Evolutionary conservation across 805 yeast species (phyloP).

Genomic region (Ogataea nakhonphanomensis): DNA sequence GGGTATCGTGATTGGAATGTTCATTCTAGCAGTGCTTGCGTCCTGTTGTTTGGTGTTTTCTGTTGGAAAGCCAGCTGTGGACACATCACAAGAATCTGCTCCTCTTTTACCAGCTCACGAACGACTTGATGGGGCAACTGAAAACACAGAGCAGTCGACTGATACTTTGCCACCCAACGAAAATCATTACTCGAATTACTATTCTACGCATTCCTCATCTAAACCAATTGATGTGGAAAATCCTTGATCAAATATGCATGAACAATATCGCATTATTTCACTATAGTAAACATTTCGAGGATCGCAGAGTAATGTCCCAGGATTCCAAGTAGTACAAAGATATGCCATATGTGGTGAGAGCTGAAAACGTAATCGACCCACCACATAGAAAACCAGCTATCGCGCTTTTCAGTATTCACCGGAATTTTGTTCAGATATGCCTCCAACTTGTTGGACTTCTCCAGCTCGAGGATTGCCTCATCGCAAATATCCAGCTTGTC

Average conservation of each 20-base stretch:
- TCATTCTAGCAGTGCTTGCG: conserved; percentile 34
- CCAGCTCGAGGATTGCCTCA: conserved; percentile 31
- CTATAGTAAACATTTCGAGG: conserved; percentile 55
- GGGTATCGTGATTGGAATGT: conserved; percentile 62
- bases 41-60: conserved; percentile 37
- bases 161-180: conserved; percentile 1
- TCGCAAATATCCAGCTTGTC: conserved; percentile 39
- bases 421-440: conserved; percentile 43
- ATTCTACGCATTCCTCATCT: conserved; percentile 30
- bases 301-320: conserved; percentile 82
- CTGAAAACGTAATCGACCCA: conserved; percentile 76
- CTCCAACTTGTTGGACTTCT: conserved; percentile 26
- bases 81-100: conserved; percentile 4
- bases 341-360: conserved; percentile 93
- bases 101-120: conserved; percentile 13
- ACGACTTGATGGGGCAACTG: neutral
- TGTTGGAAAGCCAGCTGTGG: conserved; percentile 23
- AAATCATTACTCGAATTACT: conserved; percentile 12
- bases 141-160: neutral
- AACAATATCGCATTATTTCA: conserved; percentile 1
- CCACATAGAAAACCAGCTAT: conserved; percentile 58
- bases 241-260: conserved; percentile 3
- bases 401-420: conserved; percentile 28
- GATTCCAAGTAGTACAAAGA: conserved; percentile 86
- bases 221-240: conserved; percentile 24